Evolutionary conservation across 2,329 filamentous ascomycete genomes (phyloP), one percentile per base, ranked within the genome.

Genomic region (Drechslerella coelobrocha): DNA sequence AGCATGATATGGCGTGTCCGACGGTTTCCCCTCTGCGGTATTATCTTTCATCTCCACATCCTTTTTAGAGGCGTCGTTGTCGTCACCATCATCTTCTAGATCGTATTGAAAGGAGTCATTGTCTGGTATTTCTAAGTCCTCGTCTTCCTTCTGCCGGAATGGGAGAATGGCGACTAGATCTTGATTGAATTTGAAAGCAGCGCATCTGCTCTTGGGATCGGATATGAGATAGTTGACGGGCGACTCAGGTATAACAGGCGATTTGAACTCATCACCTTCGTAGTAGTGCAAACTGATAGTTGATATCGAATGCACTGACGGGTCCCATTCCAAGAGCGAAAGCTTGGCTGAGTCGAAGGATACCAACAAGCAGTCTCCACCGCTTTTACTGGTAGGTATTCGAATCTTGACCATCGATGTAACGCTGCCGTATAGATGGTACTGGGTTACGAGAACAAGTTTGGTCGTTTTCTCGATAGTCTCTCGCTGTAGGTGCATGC

Each of bases 241-340:
- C 73, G 86, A 89, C 57, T 89, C 87, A 74, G 89, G 86, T 72
- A 93, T 82, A 7, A 74, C 9, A 51, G 75, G 74, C 5, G 73
- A 74, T 55, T 68, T 73, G 41, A 76, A 76, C 77, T 96, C 92
- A 77, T 97, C 92, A 78, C 94, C 90, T 79, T 99, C 94, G 80
- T 97, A 99, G 83, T 92, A 97, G 81, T 99, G 94, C 76, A 99
- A 93, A 55, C 93, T 97, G 73, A 94, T 86, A 57, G 93, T 97
- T 75, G 89, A 88, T 75, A 97, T 87, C 55, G 86, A 85, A 79
- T 90, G 84, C 74, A 86, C 87, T 78, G 89, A 86, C 7, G 91
- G 87, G 78, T 97, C 91, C 94, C 94, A 99, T 81, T 97, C 91
- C 61, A 96, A 84, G 78, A 99, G 83, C 79, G 90, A 95, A 77